Evolutionary conservation across 2,329 filamentous ascomycete species (phyloP), one percentile per base, ranked within the genome.

Genomic region (Aphanocladium album): DNA sequence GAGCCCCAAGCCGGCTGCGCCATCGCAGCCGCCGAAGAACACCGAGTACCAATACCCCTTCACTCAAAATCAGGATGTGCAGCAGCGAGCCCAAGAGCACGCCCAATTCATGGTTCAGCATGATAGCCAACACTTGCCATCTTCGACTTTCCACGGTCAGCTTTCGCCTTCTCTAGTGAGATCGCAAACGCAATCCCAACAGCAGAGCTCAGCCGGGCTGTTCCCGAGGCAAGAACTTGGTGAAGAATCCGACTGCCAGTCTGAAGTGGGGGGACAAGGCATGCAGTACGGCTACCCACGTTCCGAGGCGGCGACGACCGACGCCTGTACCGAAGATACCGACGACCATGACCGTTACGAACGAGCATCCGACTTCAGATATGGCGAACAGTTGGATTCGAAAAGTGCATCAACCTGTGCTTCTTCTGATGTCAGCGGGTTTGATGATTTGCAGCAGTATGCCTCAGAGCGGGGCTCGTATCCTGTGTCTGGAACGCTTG

Each of bases 21-120:
- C 23, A 1, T 11, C 39, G 19, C 37, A 68, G 9, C 62, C 64
- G 43, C 57, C 68, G 21, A 66, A 69, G 33, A 75, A 72, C 63
- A 69, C 73, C 9, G 77, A 80, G 53, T 83, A 84, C 65, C 77
- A 77, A 59, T 80, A 79, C 62, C 79, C 80, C 0, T 83, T 83
- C 57, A 77, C 79, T 7, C 79, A 83, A 35, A 78, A 80, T 37
- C 67, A 17, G 33, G 49, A 63, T n/a, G 61, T 58, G 9, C 62
- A 64, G 25, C 51, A 62, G n/a, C 61, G 60, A 37, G 54, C 60
- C n/a, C 62, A 66, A 30, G 49, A 47, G 2, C 30, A 54, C 46
- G 21, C 49, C 12, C 39, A 52, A 9, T 47, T 47, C 21, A 39
- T 47, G 30, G 14, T 27, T 6, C 46, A 51, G 12, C 46, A 47